A percentile compares a stretch with the other conserved stretches of the same genome.
phyloP scores from a whole-genome alignment of 371 early-diverging fungal genomes.

The Syncephalis plumigaleata region DNA sequence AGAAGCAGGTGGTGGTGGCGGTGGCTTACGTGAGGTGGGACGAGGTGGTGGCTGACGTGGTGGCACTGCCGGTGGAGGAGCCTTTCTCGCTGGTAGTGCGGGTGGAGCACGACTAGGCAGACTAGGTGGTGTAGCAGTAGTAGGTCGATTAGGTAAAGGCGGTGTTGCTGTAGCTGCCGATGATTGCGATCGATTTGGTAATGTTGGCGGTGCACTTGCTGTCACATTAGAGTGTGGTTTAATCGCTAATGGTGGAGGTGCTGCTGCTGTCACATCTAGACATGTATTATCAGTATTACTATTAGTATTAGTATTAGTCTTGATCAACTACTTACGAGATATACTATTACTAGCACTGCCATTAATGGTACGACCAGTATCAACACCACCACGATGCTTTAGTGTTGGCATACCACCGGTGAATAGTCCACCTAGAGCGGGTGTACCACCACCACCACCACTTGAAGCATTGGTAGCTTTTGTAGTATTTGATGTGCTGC shows the following conservation, averaged over 20 bases:
- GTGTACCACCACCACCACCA: conserved; percentile 4
- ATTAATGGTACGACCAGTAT: conserved; percentile 12
- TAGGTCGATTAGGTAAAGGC: conserved; percentile 11
- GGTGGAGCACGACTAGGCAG: conserved; percentile 10
- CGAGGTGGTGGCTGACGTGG: conserved; percentile 9
- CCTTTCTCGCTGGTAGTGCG: conserved; percentile 15
- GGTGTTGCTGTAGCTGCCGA: conserved; percentile 12
- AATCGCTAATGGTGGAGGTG: conserved; percentile 12
- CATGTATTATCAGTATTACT: conserved; percentile 24
- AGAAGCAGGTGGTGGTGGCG: conserved; percentile 15
- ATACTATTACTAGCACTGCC: conserved; percentile 22
- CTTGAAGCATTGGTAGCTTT: not conserved
- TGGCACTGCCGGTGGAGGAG: conserved; percentile 13
- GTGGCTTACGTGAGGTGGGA: conserved; percentile 13
- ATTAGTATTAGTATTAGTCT: conserved; percentile 6
- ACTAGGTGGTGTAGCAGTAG: conserved; percentile 16
- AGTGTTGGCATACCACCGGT: conserved; percentile 48
- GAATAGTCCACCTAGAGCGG: conserved; percentile 33
- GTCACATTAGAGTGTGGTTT: conserved; percentile 10
- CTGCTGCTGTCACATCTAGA: conserved; percentile 9
- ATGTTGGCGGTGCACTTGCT: conserved; percentile 12
- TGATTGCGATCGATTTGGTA: conserved; percentile 9
- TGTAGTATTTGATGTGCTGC: too few species aligned
- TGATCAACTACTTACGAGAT: conserved; percentile 24
- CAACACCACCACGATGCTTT: conserved; percentile 22